A percentile compares a stretch with the other conserved stretches of the same genome.
phyloP scores from a whole-genome alignment of 1,284 basidiomycete species.

The Melampsora americana region DNA sequence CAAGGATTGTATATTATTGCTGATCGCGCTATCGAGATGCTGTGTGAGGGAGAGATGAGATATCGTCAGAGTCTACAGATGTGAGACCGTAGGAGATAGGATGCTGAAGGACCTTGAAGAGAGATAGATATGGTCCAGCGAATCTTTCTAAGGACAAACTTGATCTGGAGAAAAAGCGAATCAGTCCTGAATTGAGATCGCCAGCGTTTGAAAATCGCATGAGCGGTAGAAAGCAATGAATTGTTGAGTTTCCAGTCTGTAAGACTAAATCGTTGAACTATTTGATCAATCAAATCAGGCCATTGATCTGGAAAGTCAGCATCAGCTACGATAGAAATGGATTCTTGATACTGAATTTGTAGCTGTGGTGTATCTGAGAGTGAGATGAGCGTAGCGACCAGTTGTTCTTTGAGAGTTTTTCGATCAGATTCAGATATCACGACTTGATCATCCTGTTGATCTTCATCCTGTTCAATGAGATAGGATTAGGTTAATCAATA shows the following conservation, averaged over 20 bases:
- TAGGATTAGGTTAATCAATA: background rate
- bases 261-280: slow-evolving; percentile 71
- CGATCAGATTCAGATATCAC: slow-evolving; percentile 60
- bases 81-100: background rate
- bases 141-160: slow-evolving; percentile 82
- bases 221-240: slow-evolving; percentile 85
- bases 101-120: slow-evolving; percentile 64
- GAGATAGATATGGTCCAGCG: slow-evolving; percentile 73
- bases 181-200: slow-evolving; percentile 84
- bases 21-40: slow-evolving; percentile 28
- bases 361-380: slow-evolving; percentile 61
- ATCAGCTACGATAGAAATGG: slow-evolving; percentile 63
- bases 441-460: slow-evolving; percentile 5
- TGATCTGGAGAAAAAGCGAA: slow-evolving; percentile 83
- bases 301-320: slow-evolving; percentile 81
- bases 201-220: slow-evolving; percentile 93
- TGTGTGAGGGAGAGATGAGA: background rate
- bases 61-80: background rate
- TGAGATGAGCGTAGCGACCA: slow-evolving; percentile 77
- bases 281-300: slow-evolving; percentile 64
- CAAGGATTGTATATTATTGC: slow-evolving; percentile 52
- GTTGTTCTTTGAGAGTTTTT: slow-evolving; percentile 63
- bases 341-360: slow-evolving; percentile 37
- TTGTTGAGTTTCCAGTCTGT: slow-evolving; percentile 81
- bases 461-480: slow-evolving; percentile 31